Conservation (phyloP, 164 flowering plant species). For the Stephania cephalantha region DNA sequence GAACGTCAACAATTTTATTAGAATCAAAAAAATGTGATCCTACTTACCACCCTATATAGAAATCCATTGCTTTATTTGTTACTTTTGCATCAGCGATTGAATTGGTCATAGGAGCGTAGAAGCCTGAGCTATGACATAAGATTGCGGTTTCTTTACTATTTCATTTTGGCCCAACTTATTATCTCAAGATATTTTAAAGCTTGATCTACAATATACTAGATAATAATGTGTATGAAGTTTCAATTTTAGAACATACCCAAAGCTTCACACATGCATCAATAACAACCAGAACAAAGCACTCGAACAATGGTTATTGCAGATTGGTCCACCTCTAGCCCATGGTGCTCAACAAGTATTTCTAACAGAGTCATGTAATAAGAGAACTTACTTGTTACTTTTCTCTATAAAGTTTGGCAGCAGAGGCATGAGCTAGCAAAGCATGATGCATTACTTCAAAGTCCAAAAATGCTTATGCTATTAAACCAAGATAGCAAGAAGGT, state of each 20-base stretch:
- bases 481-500: no score
- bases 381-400: no score
- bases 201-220: no score
- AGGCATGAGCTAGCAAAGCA: no score
- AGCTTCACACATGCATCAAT: constrained; percentile 91
- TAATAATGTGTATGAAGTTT: not conserved
- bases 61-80: constrained; percentile 18
- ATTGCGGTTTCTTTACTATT: no score
- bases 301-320: constrained; percentile 60
- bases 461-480: no score
- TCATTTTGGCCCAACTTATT: not conserved
- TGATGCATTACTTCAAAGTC: no score
- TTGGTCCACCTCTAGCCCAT: constrained; percentile 73
- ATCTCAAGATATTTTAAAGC: no score
- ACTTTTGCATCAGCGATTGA: constrained; percentile 15
- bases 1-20: not conserved
- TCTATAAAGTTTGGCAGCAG: no score
- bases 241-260: constrained; percentile 59
- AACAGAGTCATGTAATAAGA: constrained; percentile 30
- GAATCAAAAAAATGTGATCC: no score
- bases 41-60: constrained; percentile 18
- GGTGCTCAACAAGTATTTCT: constrained; percentile 80
- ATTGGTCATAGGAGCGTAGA: constrained; percentile 14
- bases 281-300: constrained; percentile 72
- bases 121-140: constrained; percentile 10